Evolutionary conservation across 371 early-diverging fungal species (phyloP), one percentile per base, ranked within the genome.

Genomic region (Lichtheimia ornata): DNA sequence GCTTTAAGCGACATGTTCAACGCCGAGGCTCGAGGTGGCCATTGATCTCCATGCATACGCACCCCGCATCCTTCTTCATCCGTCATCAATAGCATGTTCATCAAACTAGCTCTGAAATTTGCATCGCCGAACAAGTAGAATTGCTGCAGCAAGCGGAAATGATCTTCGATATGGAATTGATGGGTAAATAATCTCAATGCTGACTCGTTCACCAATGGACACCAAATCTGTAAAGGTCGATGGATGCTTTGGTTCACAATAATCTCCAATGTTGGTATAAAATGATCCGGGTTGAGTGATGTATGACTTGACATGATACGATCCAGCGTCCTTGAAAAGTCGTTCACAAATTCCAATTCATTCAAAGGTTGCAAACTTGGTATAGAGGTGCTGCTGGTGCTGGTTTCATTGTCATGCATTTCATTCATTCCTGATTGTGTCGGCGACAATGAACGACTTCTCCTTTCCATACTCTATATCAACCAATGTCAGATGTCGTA

Each of bases 21-120:
- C 44, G 76, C 76, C 7, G 70, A 73, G 15, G 63, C 49, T 14
- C 59, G 66, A 0, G 84, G 83, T 9, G 84, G 83, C 84, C 84
- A 84, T 4, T 25, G 62, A 25, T 52, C 25, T 42, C 24, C 40
- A 49, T 50, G 18, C 28, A 56, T 41, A 22, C 64, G 7, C 45
- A 65, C 56, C 11, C 50, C 25, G 3, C 51, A 59, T n/a, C 56
- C 35, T 25, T 58, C 40, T 6, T 45, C 28, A 15, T 64, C 70
- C 1, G 62, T 67, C 5, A 56, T 65, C 51, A 81, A 81, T 4
- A 84, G 57, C 2, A 69, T 67, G 12, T 69, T 61, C 6, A 51
- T 58, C 0, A 84, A 54, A 0, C 74, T 74, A 18, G 62, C 54
- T 18, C 72, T 59, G 66, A 83, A 84, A 2, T 55, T 53, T 1